These are phyloP conservation scores for Entelexis paramagnoliae DNA, from an alignment of 1,139 yeast genomes.

Conservation along the genomic window DNA sequence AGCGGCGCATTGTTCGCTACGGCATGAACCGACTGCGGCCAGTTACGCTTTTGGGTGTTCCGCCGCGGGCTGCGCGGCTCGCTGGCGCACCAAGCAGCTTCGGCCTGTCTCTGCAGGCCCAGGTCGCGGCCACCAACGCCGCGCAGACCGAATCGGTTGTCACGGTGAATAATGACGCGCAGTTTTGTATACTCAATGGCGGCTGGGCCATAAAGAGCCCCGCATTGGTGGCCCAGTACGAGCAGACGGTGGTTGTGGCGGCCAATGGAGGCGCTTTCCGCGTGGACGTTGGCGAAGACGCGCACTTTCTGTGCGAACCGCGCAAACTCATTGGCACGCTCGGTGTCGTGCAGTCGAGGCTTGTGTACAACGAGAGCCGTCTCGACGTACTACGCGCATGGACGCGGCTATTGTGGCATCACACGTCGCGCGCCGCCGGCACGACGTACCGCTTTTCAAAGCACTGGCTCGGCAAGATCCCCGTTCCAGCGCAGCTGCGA, in stretches of 20 bases:
- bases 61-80: conserved; percentile 9
- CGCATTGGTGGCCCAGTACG: conserved; percentile 8
- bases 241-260: conserved; percentile 2
- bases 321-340: conserved; percentile 9
- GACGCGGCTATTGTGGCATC: not conserved
- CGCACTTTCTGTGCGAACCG: conserved; percentile 14
- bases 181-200: conserved; percentile 2
- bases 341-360: conserved; percentile 3
- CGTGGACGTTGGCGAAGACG: conserved; percentile 14
- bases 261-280: conserved; percentile 15
- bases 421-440: not conserved
- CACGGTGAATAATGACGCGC: conserved; percentile 4
- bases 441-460: not conserved
- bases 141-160: conserved; percentile 5
- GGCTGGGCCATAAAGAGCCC: conserved; percentile 5
- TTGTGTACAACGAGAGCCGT: conserved; percentile 13
- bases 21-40: not conserved
- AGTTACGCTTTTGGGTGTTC: conserved; percentile 6
- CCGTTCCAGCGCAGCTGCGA: not conserved
- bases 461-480: not conserved
- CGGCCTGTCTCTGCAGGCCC: conserved; percentile 5
- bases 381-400: conserved; percentile 7
- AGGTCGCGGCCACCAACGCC: conserved; percentile 7
- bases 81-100: not conserved
- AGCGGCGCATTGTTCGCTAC: not conserved